Evolutionary conservation across 2,329 filamentous ascomycete genomes (phyloP).

Genomic region (Pezicula neosporulosa): DNA sequence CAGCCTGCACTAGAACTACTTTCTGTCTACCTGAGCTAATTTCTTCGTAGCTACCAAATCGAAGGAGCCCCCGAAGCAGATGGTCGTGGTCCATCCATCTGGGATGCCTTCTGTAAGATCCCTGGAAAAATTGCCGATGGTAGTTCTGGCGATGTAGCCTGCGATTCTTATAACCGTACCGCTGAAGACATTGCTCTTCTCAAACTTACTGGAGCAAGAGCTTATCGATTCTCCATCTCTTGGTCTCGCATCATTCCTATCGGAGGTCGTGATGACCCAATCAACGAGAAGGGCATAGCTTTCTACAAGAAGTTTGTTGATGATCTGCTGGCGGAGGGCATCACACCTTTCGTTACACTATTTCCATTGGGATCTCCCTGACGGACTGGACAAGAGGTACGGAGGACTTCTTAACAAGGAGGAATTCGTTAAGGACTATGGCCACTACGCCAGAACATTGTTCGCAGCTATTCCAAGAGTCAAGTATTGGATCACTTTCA

Average conservation of each 20-base stretch:
- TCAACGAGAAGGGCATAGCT: constrained; percentile 75
- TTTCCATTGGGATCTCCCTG: constrained; percentile 89
- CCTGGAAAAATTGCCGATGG: constrained; percentile 81
- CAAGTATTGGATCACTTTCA: constrained; percentile 88
- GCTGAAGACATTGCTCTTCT: constrained; percentile 74
- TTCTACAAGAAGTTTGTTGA: constrained; percentile 79
- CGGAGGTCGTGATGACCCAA: constrained; percentile 76
- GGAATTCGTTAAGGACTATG: constrained; percentile 80
- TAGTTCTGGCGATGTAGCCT: constrained; percentile 71
- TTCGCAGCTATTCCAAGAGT: constrained; percentile 74
- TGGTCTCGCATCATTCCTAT: constrained; percentile 83
- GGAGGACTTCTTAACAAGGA: constrained; percentile 75
- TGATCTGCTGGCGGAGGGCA: constrained; percentile 71
- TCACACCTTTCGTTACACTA: constrained; percentile 77
- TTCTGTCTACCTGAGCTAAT: not conserved
- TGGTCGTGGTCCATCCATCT: constrained; percentile 79
- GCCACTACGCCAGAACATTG: constrained; percentile 71
- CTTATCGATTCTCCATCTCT: constrained; percentile 82
- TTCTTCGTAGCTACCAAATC: constrained; percentile 70
- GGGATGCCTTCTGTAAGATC: constrained; percentile 83
- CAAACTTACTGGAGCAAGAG: constrained; percentile 67
- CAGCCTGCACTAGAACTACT: constrained; percentile 22
- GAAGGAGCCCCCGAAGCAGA: constrained; percentile 74
- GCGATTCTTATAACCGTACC: constrained; percentile 82
- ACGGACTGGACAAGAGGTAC: constrained; percentile 75